phyloP scores from a whole-genome alignment of 2,329 filamentous ascomycete species.

The Apiospora phragmitis region DNA sequence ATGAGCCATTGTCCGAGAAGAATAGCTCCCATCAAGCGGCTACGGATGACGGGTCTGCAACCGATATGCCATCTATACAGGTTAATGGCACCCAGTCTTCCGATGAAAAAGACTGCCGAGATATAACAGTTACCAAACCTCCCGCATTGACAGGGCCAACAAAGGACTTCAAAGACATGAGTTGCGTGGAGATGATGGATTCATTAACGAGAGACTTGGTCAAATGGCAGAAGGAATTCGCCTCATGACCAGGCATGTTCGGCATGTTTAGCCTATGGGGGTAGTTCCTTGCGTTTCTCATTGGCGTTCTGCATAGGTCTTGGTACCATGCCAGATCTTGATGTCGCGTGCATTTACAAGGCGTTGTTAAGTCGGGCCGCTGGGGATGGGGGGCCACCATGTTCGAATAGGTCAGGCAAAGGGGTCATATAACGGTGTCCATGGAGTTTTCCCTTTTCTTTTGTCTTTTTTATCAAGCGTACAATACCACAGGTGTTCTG shows the following conservation, averaged over 20 bases:
- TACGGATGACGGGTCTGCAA: conserved; percentile 37
- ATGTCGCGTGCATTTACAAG: conserved; percentile 10
- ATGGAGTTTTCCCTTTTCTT: not conserved
- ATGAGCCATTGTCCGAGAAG: conserved; percentile 51
- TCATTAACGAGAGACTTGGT: conserved; percentile 76
- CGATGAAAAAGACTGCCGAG: not conserved
- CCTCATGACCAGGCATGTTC: conserved; percentile 18
- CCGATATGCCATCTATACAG: conserved; percentile 31
- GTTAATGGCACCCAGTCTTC: conserved; percentile 31
- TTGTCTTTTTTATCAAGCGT: not conserved
- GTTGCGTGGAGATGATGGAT: conserved; percentile 89
- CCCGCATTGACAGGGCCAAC: not conserved
- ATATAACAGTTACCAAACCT: conserved; percentile 19
- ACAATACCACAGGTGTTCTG: conserved; percentile 7
- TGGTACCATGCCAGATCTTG: conserved; percentile 16
- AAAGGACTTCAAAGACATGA: conserved; percentile 70
- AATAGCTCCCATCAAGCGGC: conserved; percentile 42
- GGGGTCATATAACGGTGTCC: not conserved
- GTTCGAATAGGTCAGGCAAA: not conserved
- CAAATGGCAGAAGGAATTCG: conserved; percentile 79
- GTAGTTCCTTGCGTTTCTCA: not conserved
- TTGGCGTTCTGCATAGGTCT: conserved; percentile 9
- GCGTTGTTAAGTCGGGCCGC: conserved; percentile 4
- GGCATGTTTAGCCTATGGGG: not conserved
- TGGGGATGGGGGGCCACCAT: not conserved